Evolutionary conservation across 1,139 yeast species (phyloP).

Genomic region (Candida smagusa): DNA sequence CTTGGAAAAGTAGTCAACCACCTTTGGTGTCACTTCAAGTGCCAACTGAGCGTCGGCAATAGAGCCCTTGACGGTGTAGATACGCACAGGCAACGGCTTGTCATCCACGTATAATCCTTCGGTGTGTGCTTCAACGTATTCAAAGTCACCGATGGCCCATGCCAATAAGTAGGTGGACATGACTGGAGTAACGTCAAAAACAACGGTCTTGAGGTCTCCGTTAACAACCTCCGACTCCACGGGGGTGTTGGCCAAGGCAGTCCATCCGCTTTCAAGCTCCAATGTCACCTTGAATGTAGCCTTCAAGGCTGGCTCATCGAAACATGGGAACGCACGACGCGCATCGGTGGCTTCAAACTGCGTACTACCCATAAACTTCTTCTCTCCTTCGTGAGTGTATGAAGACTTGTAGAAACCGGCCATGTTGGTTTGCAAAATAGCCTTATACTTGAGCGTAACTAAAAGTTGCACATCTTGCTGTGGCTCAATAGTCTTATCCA

Average conservation of each 20-base stretch:
- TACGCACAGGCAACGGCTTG: constrained; percentile 64
- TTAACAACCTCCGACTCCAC: constrained; percentile 8
- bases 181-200: constrained; percentile 57
- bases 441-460: constrained; percentile 33
- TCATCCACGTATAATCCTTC: constrained; percentile 30
- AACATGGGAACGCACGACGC: constrained; percentile 86
- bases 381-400: constrained; percentile 59
- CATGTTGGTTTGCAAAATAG: constrained; percentile 62
- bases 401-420: constrained; percentile 83
- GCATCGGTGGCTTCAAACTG: constrained; percentile 92
- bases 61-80: constrained; percentile 71
- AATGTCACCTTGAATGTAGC: constrained; percentile 51
- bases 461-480: constrained; percentile 11
- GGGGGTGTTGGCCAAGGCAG: constrained; percentile 17
- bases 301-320: constrained; percentile 83
- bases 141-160: constrained; percentile 75
- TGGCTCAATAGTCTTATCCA: constrained; percentile 11
- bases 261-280: constrained; percentile 12
- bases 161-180: constrained; percentile 78
- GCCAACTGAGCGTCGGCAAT: constrained; percentile 61
- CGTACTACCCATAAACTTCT: constrained; percentile 70
- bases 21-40: constrained; percentile 63
- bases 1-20: constrained; percentile 62
- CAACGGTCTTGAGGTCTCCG: constrained; percentile 20
- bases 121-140: constrained; percentile 56